These are phyloP conservation scores for Colletotrichum tabaci DNA, from an alignment of 2,329 filamentous ascomycete genomes.

Conservation along the genomic window DNA sequence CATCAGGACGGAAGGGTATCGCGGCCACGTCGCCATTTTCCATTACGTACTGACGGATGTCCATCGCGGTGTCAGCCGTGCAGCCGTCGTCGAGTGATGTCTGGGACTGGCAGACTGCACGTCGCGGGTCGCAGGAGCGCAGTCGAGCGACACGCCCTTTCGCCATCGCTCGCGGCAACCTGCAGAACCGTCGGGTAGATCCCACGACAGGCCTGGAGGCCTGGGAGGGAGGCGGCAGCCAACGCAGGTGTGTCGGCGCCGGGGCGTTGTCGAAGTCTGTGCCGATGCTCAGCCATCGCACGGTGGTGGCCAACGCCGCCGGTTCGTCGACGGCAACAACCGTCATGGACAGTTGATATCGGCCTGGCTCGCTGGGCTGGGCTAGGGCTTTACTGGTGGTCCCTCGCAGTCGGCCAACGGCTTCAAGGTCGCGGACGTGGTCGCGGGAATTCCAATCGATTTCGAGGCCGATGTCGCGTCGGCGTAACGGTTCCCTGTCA, in stretches of 20 bases:
- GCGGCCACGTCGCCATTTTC: not conserved
- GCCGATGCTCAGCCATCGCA: conserved; percentile 31
- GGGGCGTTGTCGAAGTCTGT: conserved; percentile 23
- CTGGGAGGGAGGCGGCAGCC: conserved; percentile 4
- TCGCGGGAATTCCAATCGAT: not conserved
- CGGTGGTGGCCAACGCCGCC: conserved; percentile 11
- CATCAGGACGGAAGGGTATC: not conserved
- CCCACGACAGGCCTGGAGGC: conserved; percentile 13
- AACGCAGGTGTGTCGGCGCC: conserved; percentile 17
- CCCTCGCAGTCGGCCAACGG: conserved; percentile 16
- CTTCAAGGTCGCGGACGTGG: not conserved
- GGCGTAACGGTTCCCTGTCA: conserved; percentile 11
- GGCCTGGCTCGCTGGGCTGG: not conserved
- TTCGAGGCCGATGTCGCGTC: conserved; percentile 24
- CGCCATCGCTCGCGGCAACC: conserved; percentile 27
- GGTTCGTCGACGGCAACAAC: conserved; percentile 15
- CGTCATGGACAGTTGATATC: not conserved
- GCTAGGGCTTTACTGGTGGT: conserved; percentile 12
- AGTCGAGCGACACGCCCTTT: conserved; percentile 17
- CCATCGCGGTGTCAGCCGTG: conserved; percentile 31
- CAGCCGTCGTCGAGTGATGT: conserved; percentile 21
- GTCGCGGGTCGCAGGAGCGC: not conserved
- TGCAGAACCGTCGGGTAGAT: conserved; percentile 31
- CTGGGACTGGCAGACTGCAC: not conserved
- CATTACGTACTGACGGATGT: conserved; percentile 10